Evolutionary conservation across 345 rosid species (phyloP).

Genomic region (Pistacia integerrima): DNA sequence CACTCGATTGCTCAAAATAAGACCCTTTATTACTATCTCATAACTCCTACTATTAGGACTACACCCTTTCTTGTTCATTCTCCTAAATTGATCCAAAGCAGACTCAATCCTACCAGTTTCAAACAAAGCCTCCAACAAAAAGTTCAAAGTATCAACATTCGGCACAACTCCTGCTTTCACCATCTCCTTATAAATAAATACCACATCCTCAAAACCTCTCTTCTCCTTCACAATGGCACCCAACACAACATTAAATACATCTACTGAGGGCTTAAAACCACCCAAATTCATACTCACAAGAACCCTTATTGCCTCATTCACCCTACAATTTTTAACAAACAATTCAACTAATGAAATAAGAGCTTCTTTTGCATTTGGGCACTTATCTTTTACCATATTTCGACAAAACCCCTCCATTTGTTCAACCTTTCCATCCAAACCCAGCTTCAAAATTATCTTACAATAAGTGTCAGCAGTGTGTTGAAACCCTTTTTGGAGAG

Average conservation of each 20-base stretch:
- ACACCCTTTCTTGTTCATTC: conserved; percentile 53
- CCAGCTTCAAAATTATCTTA: conserved; percentile 53
- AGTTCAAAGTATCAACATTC: conserved; percentile 47
- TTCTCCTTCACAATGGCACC: conserved; percentile 42
- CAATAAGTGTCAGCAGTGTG: conserved; percentile 48
- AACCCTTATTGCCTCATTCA: conserved; percentile 42
- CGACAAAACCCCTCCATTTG: conserved; percentile 48
- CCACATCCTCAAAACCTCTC: conserved; percentile 36
- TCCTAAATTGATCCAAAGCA: conserved; percentile 54
- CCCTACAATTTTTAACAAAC: conserved; percentile 35
- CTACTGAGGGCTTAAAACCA: conserved; percentile 37
- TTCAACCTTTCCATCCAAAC: conserved; percentile 44
- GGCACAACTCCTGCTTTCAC: conserved; percentile 55
- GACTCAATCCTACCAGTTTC: conserved; percentile 36
- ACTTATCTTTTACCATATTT: conserved; percentile 37
- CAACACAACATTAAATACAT: conserved; percentile 42
- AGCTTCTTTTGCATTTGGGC: conserved; percentile 31
- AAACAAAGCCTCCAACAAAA: conserved; percentile 47
- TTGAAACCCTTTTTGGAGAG: conserved; percentile 40
- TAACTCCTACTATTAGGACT: conserved; percentile 47
- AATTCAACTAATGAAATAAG: conserved; percentile 38
- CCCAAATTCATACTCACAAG: conserved; percentile 38
- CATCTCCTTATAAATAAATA: conserved; percentile 70
- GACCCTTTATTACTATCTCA: conserved; percentile 50
- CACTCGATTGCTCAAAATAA: conserved; percentile 27